A percentile compares a stretch with the other conserved stretches of the same genome.
Conservation (phyloP, 1,284 basidiomycete genomes). For the Fomitopsis schrenkii region DNA sequence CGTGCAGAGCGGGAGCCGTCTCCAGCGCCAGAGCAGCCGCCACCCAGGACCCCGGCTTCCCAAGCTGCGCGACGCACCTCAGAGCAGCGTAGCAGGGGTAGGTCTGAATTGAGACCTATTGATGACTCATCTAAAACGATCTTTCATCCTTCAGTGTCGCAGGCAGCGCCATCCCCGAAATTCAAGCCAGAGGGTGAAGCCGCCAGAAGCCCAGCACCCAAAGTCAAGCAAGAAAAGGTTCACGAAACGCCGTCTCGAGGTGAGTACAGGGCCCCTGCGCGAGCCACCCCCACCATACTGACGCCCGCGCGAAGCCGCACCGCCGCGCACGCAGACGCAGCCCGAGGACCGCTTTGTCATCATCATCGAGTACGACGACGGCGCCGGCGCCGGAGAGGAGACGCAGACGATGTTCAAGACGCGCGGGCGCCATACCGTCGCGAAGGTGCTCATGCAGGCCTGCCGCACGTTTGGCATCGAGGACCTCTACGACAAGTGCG, state of each 20-base stretch:
- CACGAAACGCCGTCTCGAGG: neutral
- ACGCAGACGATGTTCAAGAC: constrained; percentile 22
- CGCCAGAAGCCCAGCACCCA: neutral
- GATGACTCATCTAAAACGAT: neutral
- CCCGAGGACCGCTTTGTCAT: constrained; percentile 21
- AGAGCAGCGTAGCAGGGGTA: neutral
- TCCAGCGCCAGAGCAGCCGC: neutral
- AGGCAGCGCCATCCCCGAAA: neutral
- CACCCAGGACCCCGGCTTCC: neutral
- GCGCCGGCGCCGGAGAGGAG: constrained; percentile 10
- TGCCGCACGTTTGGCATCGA: constrained; percentile 25
- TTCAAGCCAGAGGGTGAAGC: neutral
- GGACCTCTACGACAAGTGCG: constrained; percentile 16
- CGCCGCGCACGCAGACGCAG: neutral
- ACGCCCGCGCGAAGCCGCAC: neutral
- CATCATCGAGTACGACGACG: constrained; percentile 18
- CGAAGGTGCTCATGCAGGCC: constrained; percentile 24
- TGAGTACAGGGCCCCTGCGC: neutral
- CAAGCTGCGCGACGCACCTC: neutral
- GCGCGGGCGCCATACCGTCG: constrained; percentile 22
- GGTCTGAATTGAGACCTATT: neutral
- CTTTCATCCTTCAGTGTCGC: neutral
- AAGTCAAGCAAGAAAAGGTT: neutral
- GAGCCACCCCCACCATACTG: neutral
- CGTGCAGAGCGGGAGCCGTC: neutral